These are phyloP conservation scores for Microbotryum violaceum DNA, from an alignment of 1,284 basidiomycete species.

Conservation along the genomic window DNA sequence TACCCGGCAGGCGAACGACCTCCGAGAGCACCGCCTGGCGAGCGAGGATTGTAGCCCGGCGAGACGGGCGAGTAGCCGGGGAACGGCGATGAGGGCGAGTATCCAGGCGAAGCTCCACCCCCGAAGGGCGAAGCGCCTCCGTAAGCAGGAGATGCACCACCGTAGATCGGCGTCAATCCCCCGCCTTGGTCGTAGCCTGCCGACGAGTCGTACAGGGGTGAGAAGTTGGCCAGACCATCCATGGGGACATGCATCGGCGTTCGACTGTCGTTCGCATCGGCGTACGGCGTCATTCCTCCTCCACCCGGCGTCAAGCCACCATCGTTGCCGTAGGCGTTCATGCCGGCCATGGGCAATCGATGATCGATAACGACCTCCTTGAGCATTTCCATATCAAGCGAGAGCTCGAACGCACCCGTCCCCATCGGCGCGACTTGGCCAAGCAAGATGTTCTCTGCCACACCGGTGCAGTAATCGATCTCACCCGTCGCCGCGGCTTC, in stretches of 20 bases:
- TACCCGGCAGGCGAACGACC: conserved; percentile 43
- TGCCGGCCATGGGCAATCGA: conserved; percentile 62
- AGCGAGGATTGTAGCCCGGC: conserved; percentile 11
- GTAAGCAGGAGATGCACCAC: conserved; percentile 44
- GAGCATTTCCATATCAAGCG: conserved; percentile 94
- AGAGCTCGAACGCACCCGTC: conserved; percentile 58
- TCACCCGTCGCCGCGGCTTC: conserved; percentile 97
- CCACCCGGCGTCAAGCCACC: conserved; percentile 83
- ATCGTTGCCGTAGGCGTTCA: conserved; percentile 57
- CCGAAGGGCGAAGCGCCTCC: conserved; percentile 33
- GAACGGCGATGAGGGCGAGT: conserved; percentile 4
- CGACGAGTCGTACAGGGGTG: conserved; percentile 84
- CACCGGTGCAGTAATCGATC: conserved; percentile 94
- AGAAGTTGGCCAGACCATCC: conserved; percentile 63
- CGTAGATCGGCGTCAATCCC: conserved; percentile 69
- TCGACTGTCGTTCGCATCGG: conserved; percentile 32
- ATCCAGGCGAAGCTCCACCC: conserved; percentile 62
- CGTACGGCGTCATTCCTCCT: conserved; percentile 80
- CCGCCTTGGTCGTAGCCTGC: conserved; percentile 60
- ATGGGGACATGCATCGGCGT: conserved; percentile 24
- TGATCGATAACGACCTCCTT: conserved; percentile 98
- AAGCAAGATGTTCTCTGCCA: conserved; percentile 97
- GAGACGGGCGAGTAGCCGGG: conserved; percentile 63
- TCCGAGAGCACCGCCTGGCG: conserved; percentile 40
- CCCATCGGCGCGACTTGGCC: conserved; percentile 88